These are phyloP conservation scores for Tinospora cordifolia DNA, from an alignment of 164 flowering plant genomes.

Conservation along the genomic window DNA sequence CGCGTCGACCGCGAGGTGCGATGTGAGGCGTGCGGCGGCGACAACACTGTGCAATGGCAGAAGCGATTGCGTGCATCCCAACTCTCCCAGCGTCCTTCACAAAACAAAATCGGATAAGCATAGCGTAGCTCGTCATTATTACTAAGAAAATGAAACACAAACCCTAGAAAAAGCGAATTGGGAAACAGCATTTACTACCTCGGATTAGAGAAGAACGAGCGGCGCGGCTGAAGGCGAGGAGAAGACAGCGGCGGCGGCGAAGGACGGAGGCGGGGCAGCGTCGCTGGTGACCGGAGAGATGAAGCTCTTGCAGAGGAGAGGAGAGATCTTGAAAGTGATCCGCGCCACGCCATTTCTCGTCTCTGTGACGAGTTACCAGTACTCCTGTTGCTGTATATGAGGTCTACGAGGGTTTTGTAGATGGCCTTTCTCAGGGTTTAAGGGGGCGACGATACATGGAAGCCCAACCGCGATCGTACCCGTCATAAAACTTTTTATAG, in stretches of 20 bases:
- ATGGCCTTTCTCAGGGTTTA: neutral
- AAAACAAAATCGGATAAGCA: neutral
- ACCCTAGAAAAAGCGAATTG: constrained; percentile 3
- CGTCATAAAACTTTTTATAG: no score
- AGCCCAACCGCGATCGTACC: neutral
- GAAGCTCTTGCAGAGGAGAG: constrained; percentile 55
- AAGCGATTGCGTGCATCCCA: constrained; percentile 65
- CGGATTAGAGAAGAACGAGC: constrained; percentile 43
- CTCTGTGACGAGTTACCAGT: neutral
- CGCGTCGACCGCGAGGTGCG: constrained; percentile 48
- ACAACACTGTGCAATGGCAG: constrained; percentile 48
- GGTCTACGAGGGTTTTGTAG: neutral
- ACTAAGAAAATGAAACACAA: neutral
- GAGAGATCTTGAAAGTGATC: constrained; percentile 58
- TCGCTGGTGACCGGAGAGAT: constrained; percentile 39
- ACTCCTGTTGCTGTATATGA: neutral
- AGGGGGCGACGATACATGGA: neutral
- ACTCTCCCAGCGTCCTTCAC: constrained; percentile 56
- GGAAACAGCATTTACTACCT: constrained; percentile 31
- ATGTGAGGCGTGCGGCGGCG: constrained; percentile 44
- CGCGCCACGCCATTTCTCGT: constrained; percentile 69
- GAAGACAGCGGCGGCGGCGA: constrained; percentile 43
- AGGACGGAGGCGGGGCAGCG: constrained; percentile 52
- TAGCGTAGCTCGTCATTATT: neutral
- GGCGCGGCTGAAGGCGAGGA: constrained; percentile 46